Base-by-base conservation (phyloP, 2,329 filamentous ascomycete genomes). In the Fusarium buxicola region DNA sequence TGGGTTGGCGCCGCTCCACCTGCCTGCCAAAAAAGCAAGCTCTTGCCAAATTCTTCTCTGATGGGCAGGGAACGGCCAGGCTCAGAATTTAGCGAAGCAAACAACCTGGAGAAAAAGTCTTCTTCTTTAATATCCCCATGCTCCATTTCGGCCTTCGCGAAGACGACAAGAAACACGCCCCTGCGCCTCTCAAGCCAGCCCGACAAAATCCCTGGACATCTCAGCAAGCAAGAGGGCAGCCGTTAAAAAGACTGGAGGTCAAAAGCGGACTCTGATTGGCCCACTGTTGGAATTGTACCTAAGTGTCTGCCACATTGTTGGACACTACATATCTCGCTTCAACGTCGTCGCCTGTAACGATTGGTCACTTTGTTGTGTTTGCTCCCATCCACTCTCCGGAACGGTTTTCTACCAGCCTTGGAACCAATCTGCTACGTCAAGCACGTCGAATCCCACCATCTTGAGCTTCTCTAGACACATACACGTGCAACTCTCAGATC, bases 1-100 rank as follows among this genome's bases (percentile, higher is more conserved):
- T 68, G 66, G 45, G 40, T 55, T 70, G 55, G 57, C 59, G 62
- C 57, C 41, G 45, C 24, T 40, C 63, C 58, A 66, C 52, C 31
- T 32, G 16, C 36, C n/a, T 39, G 34, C 40, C 48, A 54, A 54
- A 69, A 60, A 70, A 68, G 55, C 58, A 67, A 70, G 44, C 49
- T 44, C 39, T 34, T 31, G 50, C 43, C 50, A 55, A 66, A 50
- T 60, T 63, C 40, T 65, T 58, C 49, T 16, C 44, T 30, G 49
- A 36, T 36, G 11, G 28, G 30, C 44, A 44, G 48, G 15, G 24
- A 49, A 39, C 34, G 35, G 59, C 56, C 41, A 55, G 49, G 61
- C 58, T 60, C 27, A 44, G 34, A 53, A 41, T 50, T 41, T 49
- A 46, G 27, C 39, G 30, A 31, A 53, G 43, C 58, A 56, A 66